Percentiles rank a stretch among this genome's conserved stretches.
These are phyloP conservation scores for Exophiala phaeomuriformis DNA, from an alignment of 2,329 filamentous ascomycete species.

Conservation along the genomic window DNA sequence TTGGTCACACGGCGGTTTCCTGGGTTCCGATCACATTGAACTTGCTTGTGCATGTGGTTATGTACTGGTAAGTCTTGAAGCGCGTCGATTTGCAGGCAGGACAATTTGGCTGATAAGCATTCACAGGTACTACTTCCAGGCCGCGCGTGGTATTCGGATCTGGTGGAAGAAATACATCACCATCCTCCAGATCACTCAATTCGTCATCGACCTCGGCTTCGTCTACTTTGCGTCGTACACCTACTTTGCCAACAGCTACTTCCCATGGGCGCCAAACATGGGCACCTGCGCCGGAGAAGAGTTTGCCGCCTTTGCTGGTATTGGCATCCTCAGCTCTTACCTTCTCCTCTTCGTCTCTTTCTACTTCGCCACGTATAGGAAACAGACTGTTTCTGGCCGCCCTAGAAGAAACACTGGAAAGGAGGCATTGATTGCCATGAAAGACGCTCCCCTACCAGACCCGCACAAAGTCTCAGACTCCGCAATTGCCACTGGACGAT, in stretches of 20 bases:
- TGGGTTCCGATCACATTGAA: conserved; percentile 94
- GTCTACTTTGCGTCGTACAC: conserved; percentile 99
- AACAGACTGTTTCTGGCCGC: conserved; percentile 46
- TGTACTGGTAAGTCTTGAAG: conserved; percentile 77
- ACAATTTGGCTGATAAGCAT: not conserved
- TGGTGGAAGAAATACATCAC: conserved; percentile 99
- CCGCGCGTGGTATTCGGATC: conserved; percentile 85
- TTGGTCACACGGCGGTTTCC: conserved; percentile 85
- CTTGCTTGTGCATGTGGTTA: conserved; percentile 89
- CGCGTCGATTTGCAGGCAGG: not conserved
- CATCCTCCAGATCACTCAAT: conserved; percentile 92
- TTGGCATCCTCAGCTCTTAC: conserved; percentile 88
- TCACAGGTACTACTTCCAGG: conserved; percentile 99
- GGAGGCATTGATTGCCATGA: conserved; percentile 79
- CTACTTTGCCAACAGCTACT: conserved; percentile 92
- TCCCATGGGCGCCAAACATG: conserved; percentile 70
- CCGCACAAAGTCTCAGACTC: conserved; percentile 13
- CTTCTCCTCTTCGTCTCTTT: conserved; percentile 97
- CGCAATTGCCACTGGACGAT: conserved; percentile 34
- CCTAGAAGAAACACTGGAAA: conserved; percentile 58
- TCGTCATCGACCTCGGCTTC: conserved; percentile 94
- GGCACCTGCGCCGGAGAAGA: conserved; percentile 92
- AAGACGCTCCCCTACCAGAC: conserved; percentile 57
- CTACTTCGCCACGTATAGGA: conserved; percentile 92
- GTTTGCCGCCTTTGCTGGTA: conserved; percentile 88